Conservation (phyloP, 805 yeast species). For the Lipomyces japonicus region DNA sequence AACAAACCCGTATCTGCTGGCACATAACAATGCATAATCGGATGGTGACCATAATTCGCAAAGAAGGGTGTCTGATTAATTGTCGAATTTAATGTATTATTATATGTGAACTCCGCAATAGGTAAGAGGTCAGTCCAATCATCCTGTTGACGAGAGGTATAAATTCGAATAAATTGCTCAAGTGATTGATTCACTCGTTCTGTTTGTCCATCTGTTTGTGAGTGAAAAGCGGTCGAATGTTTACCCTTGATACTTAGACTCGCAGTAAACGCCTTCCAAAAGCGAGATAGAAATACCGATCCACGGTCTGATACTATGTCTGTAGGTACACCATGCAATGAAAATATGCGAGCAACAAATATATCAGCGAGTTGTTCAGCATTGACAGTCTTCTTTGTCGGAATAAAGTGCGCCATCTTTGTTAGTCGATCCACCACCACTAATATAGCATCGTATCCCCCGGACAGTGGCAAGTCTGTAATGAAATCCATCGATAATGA, state of each 20-base stretch:
- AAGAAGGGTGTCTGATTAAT: conserved; percentile 4
- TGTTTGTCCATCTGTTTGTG: conserved; percentile 31
- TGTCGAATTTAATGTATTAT: not conserved
- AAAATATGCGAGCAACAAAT: not conserved
- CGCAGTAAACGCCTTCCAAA: not conserved
- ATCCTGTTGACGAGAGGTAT: not conserved
- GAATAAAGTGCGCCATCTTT: conserved; percentile 5
- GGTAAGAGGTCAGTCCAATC: not conserved
- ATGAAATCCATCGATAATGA: not conserved
- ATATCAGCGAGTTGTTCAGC: conserved; percentile 1
- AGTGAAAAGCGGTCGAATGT: no score
- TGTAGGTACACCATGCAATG: not conserved
- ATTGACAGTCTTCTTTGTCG: not conserved
- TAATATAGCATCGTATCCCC: not conserved
- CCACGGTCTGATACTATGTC: not conserved
- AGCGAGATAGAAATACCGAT: not conserved
- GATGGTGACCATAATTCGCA: conserved; percentile 5
- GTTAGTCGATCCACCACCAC: conserved; percentile 6
- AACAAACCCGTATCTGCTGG: not conserved
- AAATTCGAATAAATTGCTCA: conserved; percentile 5
- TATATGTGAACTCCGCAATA: not conserved
- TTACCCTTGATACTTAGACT: no score
- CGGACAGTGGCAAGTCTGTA: not conserved
- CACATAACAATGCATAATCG: not conserved
- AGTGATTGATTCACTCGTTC: conserved; percentile 20